phyloP scores from a whole-genome alignment of 148 eudicot genomes.

The Cornus controversa region DNA sequence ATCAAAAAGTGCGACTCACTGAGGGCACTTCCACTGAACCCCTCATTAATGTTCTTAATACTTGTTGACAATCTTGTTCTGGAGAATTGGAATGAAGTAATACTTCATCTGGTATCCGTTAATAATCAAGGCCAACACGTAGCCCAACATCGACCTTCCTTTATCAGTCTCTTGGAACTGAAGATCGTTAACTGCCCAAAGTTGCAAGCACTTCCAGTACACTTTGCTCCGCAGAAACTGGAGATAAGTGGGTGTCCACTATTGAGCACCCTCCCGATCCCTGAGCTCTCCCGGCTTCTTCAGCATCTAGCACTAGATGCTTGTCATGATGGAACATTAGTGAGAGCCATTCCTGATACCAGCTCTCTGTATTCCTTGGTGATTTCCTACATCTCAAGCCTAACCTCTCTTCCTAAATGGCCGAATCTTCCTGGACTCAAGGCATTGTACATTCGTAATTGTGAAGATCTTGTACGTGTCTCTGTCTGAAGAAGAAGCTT shows the following conservation, averaged over 20 bases:
- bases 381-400: slow-evolving; percentile 31
- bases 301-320: slow-evolving; percentile 31
- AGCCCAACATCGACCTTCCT: neutral
- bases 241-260: slow-evolving; percentile 27
- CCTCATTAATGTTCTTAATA: slow-evolving; percentile 8
- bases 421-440: slow-evolving; percentile 27
- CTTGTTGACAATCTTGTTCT: slow-evolving; percentile 19
- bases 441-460: slow-evolving; percentile 21
- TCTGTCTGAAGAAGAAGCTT: slow-evolving; percentile 3
- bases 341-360: slow-evolving; percentile 27
- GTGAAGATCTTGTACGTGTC: slow-evolving; percentile 24
- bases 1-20: slow-evolving; percentile 31
- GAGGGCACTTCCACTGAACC: slow-evolving; percentile 19
- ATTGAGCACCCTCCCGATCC: slow-evolving; percentile 15
- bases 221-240: slow-evolving; percentile 28
- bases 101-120: too few species aligned
- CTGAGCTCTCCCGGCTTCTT: slow-evolving; percentile 20
- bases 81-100: slow-evolving; percentile 13
- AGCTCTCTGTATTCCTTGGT: slow-evolving; percentile 33
- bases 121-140: slow-evolving; percentile 1
- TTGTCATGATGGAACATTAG: slow-evolving; percentile 20
- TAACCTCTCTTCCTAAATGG: slow-evolving; percentile 25
- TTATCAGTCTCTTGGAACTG: neutral
- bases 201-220: slow-evolving; percentile 14
- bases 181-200: slow-evolving; percentile 21